Evolutionary conservation across 345 rosid species (phyloP), one percentile per base, ranked within the genome.

Genomic region (Rubroshorea leprosula): DNA sequence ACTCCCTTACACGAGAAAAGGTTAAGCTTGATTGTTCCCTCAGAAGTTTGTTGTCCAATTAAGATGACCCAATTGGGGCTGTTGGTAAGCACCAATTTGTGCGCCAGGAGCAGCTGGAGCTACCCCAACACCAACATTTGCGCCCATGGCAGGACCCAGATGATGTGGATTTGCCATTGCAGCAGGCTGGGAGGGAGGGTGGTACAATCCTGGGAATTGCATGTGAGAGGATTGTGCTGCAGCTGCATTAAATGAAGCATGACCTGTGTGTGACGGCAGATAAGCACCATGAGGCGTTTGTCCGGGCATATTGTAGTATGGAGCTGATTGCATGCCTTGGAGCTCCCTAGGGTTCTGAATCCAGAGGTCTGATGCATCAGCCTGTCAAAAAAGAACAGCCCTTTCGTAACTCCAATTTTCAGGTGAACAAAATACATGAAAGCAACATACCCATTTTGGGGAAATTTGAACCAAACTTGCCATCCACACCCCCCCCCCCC

Each of bases 351-450:
- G 89, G 75, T 89, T 92, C 66, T 78, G 90, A 72, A 89, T 76
- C 98, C 98, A 92, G 19, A 92, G 79, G 70, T 92, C 98, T 14
- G 98, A 86, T 45, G 95, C 57, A 75, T 86, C 98, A 0, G 88
- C 87, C 98, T 92, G 82, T 60, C 48, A 41, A 51, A 35, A 13
- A 1, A 6, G 11, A 53, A 47, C 12, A 26, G 43, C 52, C 49
- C 38, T 49, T 39, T 6, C 21, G 23, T 12, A 20, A 29, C 4
- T 29, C 35, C 35, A 9, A 29, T 29, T 29, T 29, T 29, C 35
- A 29, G 35, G 35, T 29, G 35, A 29, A 4, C 5, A 29, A 29
- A 3, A 29, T 29, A 9, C 9, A 29, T 29, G 8, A 27, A 27
- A 3, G 31, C 31, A 3, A 27, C 4, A 27, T 27, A 8, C 31